A percentile compares a stretch with the other conserved stretches of the same genome.
These are phyloP conservation scores for Trapa incisa DNA, from an alignment of 345 rosid genomes.

Conservation along the genomic window DNA sequence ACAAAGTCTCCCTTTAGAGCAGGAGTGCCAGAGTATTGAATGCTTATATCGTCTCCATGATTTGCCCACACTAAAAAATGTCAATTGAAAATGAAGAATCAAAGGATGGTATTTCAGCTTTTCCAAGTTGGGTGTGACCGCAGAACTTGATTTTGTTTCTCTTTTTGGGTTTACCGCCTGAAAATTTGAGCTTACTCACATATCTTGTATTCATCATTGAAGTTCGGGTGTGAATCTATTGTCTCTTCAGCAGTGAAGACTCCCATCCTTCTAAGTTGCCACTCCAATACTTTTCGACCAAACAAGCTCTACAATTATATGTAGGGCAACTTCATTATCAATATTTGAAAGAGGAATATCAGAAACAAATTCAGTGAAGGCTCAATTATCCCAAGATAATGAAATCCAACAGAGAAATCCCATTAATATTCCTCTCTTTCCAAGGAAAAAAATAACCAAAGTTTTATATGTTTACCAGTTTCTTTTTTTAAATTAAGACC, in stretches of 20 bases:
- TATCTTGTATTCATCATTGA: constrained; percentile 76
- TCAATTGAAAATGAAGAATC: constrained; percentile 9
- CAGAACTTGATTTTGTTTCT: neutral
- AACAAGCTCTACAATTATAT: constrained; percentile 72
- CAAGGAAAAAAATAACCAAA: too few species aligned
- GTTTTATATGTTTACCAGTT: too few species aligned
- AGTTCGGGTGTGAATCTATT: constrained; percentile 61
- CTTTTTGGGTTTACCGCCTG: too few species aligned
- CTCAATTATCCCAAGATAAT: neutral
- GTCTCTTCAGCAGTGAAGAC: constrained; percentile 91
- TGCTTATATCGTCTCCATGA: constrained; percentile 95
- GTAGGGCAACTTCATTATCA: neutral
- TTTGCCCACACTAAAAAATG: constrained; percentile 80
- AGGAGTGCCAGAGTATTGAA: constrained; percentile 96
- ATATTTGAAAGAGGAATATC: neutral
- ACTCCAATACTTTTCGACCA: constrained; percentile 74
- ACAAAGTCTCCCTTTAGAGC: constrained; percentile 97
- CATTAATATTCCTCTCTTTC: too few species aligned
- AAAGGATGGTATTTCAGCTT: neutral
- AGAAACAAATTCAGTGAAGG: neutral
- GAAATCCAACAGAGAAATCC: too few species aligned
- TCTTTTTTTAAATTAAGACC: too few species aligned
- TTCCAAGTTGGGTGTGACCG: neutral
- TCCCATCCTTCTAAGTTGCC: constrained; percentile 83
- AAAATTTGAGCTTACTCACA: constrained; percentile 25